phyloP scores from a whole-genome alignment of 2,329 filamentous ascomycete species.

The Aschersonia sp. region DNA sequence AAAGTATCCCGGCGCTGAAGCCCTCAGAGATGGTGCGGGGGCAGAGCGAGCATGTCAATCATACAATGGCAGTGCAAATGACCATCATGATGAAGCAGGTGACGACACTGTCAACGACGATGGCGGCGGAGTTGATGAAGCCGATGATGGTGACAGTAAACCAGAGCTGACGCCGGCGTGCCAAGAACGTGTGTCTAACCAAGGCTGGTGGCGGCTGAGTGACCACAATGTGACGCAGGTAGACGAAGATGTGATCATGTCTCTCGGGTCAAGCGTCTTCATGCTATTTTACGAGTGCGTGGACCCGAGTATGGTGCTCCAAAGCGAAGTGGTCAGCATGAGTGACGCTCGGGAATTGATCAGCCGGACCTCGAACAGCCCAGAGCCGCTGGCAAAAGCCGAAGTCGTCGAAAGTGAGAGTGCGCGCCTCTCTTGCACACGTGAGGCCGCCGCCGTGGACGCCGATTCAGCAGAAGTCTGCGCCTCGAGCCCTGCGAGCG shows the following conservation, averaged over 20 bases:
- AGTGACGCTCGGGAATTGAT: slow-evolving; percentile 6
- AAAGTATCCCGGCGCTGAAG: slow-evolving; percentile 37
- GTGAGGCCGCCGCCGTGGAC: no score
- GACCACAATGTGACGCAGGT: slow-evolving; percentile 72
- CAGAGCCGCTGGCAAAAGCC: background rate
- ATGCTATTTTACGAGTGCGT: slow-evolving; percentile 93
- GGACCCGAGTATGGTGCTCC: slow-evolving; percentile 34
- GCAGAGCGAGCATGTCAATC: no score
- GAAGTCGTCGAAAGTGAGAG: background rate
- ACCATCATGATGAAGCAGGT: background rate
- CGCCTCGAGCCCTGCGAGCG: slow-evolving; percentile 3
- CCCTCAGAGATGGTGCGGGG: no score
- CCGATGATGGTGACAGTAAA: slow-evolving; percentile 4
- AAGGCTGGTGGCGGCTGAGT: slow-evolving; percentile 80
- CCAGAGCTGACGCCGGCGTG: background rate
- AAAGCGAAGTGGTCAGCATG: slow-evolving; percentile 12
- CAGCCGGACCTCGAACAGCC: background rate
- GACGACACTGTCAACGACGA: background rate
- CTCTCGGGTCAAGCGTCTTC: slow-evolving; percentile 64
- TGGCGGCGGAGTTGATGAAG: slow-evolving; percentile 1
- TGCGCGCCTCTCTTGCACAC: background rate
- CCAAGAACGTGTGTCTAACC: slow-evolving; percentile 10
- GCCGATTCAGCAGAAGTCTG: background rate
- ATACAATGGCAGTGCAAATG: background rate
- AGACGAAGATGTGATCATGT: slow-evolving; percentile 56